Base-by-base conservation (phyloP, 2,329 filamentous ascomycete genomes). In the Mycosphaerelloides madeirae region DNA sequence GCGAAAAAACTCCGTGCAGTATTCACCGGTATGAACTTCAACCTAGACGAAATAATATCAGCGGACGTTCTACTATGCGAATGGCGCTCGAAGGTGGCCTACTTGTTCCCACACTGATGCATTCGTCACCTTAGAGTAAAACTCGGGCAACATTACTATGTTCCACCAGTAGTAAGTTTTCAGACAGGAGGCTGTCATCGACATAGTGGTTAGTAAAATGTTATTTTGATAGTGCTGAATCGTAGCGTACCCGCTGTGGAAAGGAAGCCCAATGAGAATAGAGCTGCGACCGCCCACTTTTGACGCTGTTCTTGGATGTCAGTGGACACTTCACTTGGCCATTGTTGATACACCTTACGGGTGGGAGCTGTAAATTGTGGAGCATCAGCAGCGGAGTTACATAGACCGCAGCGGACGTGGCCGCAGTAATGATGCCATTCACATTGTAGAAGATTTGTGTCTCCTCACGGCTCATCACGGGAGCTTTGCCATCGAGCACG, bases 121-220 rank as follows among this genome's bases (percentile, higher is more conserved):
- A 18, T 41, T 28, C 4, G 37, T 35, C 4, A 47, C 34, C 18
- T 46, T 38, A 34, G 48, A 50, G 31, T 45, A 46, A 5, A 48
- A 29, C 12, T 53, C 44, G 4, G 28, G 7, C 2, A 40, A 38
- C 16, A 41, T 34, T 20, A 48, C 38, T 11, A 49, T 38, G 16
- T 37, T 19, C 50, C 50, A 53, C 34, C 33, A 34, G 33, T 48
- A 53, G 37, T 43, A 53, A 29, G 41, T 48, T 33, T 44, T 49
- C 16, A 53, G 25, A 19, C 41, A 47, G 33, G 47, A 39, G 18
- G 50, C 50, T 50, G 16, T 29, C 13, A 25, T 18, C 9, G n/a
- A n/a, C n/a, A n/a, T n/a, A n/a, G n/a, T n/a, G n/a, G n/a, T n/a
- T 11, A n/a, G 22, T 34, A 31, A 11, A 38, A 18, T 18, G 20